Evolutionary conservation across 2,329 filamentous ascomycete genomes (phyloP), one percentile per base, ranked within the genome.

Genomic region (Didymella arachidicola): DNA sequence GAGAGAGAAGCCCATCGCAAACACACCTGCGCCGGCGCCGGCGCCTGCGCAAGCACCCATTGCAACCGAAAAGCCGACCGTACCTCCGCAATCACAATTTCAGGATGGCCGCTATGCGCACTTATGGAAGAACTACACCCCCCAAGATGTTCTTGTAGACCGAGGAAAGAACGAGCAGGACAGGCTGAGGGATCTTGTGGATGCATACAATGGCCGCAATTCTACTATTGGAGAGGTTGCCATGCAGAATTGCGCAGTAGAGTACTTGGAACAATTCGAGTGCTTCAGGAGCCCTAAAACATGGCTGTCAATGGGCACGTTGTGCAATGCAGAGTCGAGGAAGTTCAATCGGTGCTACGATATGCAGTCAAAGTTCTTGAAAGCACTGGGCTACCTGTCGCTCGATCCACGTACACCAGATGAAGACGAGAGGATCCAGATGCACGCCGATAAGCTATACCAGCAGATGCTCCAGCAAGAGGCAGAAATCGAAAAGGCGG

Each of bases 361-460:
- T 53, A 93, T 93, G 81, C 95, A 99, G 79, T 88, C 87, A 86
- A 90, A 94, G 76, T 93, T 99, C 68, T 80, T 99, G 27, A 93
- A 94, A 77, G 93, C 93, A 1, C 80, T 99, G 18, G 95, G 95
- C 4, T 98, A 97, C 74, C 84, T 96, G 7, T 86, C 86, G 26
- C 81, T 86, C 61, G 85, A 89, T 43, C 85, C 88, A 22, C 81
- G 88, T 8, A 79, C 83, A 0, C 84, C 88, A 29, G 84, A 91
- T 50, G 91, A 97, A 69, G 93, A 97, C 75, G 86, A 89, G 67
- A 92, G 57, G 59, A 80, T 99, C 61, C 95, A 98, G 78, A 92
- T 98, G 89, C 93, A 97, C 76, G 94, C 94, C 59, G 95, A 99
- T 79, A 87, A 86, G 63, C 83, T 99, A 39, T 99, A 93, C 78